Base-by-base conservation (phyloP, 805 yeast genomes). In the Ogataea nitratoaversa region DNA sequence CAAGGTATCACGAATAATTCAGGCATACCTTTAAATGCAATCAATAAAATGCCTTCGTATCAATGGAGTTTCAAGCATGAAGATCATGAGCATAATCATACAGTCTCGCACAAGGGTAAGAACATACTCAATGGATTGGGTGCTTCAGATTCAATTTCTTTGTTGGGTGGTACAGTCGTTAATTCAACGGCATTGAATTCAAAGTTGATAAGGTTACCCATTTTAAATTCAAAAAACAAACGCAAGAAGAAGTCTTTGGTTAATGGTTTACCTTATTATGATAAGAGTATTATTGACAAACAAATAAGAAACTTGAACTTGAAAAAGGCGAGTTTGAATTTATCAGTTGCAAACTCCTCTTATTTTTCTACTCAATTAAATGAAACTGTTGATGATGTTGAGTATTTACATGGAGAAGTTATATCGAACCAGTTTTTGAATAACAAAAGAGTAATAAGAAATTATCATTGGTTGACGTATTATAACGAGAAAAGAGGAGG, bases 331-430 rank as follows among this genome's bases (percentile, higher is more conserved):
- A 44, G 56, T 38, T 39, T 40, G 36, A 55, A 59, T 55, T 35
- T 48, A 17, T 32, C 61, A 6, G 37, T 42, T 27, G 41, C 56
- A 3, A 49, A 52, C 57, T 60, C 32, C 59, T 55, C 63, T 1
- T 48, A 50, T 37, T 59, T 59, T 29, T 53, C 64, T 8, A 32
- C 41, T 8, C 45, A 46, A 16, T 40, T 55, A 32, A 52, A 57
- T 56, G 52, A 66, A 46, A 59, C 67, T 23, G 57, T 75, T 18
- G 68, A 60, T 41, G 76, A 72, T 45, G 52, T 74, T 25, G 79
- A 75, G 46, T 70, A 71, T 46, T 46, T 66, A 6, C 81, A 76
- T 43, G 76, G 76, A 31, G 60, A 70, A 8, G 72, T 74, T 22
- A 68, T 69, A 23, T 46, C 70, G 17, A 73, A 73, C 48, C 66